Conservation (phyloP, 2,329 filamentous ascomycete species). For the Aspergillus transmontanensis region DNA sequence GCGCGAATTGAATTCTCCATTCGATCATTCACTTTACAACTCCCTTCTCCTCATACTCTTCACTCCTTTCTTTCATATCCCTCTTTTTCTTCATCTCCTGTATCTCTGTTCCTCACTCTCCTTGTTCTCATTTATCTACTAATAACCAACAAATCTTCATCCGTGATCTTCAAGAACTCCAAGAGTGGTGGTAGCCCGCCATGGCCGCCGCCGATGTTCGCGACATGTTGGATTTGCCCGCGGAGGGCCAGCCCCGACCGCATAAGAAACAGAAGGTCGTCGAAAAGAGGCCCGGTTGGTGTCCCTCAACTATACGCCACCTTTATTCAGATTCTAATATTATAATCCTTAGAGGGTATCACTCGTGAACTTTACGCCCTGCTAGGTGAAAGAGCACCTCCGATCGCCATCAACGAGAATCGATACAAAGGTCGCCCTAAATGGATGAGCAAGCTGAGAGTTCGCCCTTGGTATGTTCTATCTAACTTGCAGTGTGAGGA, state of each 20-base stretch:
- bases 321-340: neutral
- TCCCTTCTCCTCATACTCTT: neutral
- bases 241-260: slow-evolving; percentile 60
- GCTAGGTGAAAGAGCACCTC: slow-evolving; percentile 54
- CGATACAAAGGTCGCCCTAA: slow-evolving; percentile 55
- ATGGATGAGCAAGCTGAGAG: slow-evolving; percentile 48
- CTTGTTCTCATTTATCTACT: neutral
- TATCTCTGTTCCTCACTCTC: slow-evolving; percentile 7
- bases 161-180: neutral
- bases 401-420: slow-evolving; percentile 55
- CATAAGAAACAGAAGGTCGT: slow-evolving; percentile 75
- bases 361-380: slow-evolving; percentile 54
- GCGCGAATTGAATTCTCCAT: slow-evolving; percentile 22
- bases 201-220: slow-evolving; percentile 81
- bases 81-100: neutral
- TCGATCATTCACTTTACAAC: neutral
- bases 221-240: slow-evolving; percentile 81
- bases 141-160: neutral
- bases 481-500: slow-evolving; percentile 37
- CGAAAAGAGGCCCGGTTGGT: slow-evolving; percentile 59
- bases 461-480: slow-evolving; percentile 47
- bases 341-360: slow-evolving; percentile 45
- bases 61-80: neutral
- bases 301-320: neutral
- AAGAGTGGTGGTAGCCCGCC: slow-evolving; percentile 25